Evolutionary conservation across 2,329 filamentous ascomycete species (phyloP), one percentile per base, ranked within the genome.

Genomic region (Pseudocercospora ulei): DNA sequence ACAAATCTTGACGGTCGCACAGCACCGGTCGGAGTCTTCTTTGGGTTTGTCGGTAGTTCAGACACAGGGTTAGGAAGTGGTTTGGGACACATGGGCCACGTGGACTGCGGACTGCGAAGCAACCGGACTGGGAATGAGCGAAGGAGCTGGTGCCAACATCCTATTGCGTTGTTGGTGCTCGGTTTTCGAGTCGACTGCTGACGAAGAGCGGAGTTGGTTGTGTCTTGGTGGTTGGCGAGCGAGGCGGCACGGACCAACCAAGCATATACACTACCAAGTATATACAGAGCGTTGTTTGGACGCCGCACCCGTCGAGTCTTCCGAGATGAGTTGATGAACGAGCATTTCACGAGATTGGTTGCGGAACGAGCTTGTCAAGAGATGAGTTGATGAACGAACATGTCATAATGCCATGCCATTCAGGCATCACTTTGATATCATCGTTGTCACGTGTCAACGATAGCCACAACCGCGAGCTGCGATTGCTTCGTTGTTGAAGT

Each of bases 121-220:
- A 11, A 17, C 18, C 9, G 26, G 23, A 25, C 20, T 27, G 36
- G 41, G 25, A 37, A 31, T 35, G 18, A 40, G 41, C 41, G 41
- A 39, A 14, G 41, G 41, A 44, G 41, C 41, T 40, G 31, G 37
- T 36, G 41, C n/a, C n/a, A n/a, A n/a, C n/a, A n/a, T n/a, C n/a
- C n/a, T n/a, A n/a, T n/a, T n/a, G n/a, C n/a, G n/a, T n/a, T 16
- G 22, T 24, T 28, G 7, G 17, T 40, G 14, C 11, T 29, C 18
- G 7, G 14, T 17, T n/a, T 30, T 41, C 19, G 17, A 23, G 17
- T 33, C 29, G 29, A 35, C 39, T 38, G 20, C 27, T 30, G 25
- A 39, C 24, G 25, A 39, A 39, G 26, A 43, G 36, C 31, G 41
- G 24, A 27, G 36, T 36, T 34, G 13, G 16, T 33, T 20, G 29